Percentiles rank a stretch among this genome's conserved stretches.
phyloP scores from a whole-genome alignment of 371 early-diverging fungal species.

The Blakeslea trispora region DNA sequence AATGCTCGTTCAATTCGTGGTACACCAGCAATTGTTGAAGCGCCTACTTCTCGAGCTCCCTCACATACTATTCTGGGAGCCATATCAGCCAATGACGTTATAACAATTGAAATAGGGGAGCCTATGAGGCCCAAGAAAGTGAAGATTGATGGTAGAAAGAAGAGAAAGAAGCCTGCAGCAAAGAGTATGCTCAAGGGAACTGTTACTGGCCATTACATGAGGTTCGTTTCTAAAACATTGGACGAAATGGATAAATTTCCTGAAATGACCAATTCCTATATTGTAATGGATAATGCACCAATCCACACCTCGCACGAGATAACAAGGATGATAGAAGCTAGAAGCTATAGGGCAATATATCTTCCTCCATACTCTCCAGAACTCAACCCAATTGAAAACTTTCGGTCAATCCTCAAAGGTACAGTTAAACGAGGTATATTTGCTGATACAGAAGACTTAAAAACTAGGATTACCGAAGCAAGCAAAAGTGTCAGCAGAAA shows the following conservation, averaged over 20 bases:
- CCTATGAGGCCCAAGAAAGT: constrained; percentile 7
- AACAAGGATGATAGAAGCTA: constrained; percentile 9
- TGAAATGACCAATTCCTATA: constrained; percentile 12
- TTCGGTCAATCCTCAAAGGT: constrained; percentile 30
- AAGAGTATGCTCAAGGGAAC: constrained; percentile 1
- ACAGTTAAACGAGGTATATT: constrained; percentile 25
- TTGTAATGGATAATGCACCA: too few species aligned
- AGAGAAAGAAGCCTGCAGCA: constrained; percentile 6
- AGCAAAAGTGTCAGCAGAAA: constrained; percentile 20
- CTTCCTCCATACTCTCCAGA: constrained; percentile 16
- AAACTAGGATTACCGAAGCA: constrained; percentile 17
- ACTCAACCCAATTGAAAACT: constrained; percentile 15
- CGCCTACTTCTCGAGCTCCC: constrained; percentile 14
- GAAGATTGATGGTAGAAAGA: constrained; percentile 6
- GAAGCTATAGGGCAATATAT: constrained; percentile 19
- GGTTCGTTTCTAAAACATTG: constrained; percentile 7
- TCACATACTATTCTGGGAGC: constrained; percentile 18
- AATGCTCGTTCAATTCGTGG: constrained; percentile 15
- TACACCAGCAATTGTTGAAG: constrained; percentile 19
- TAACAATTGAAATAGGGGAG: constrained; percentile 9
- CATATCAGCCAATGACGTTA: constrained; percentile 8
- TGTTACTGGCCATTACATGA: constrained; percentile 16
- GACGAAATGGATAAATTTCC: constrained; percentile 13
- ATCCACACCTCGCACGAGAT: constrained; percentile 22
- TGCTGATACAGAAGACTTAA: constrained; percentile 13